These are phyloP conservation scores for Anacardium occidentale DNA, from an alignment of 345 rosid genomes.

Conservation along the genomic window DNA sequence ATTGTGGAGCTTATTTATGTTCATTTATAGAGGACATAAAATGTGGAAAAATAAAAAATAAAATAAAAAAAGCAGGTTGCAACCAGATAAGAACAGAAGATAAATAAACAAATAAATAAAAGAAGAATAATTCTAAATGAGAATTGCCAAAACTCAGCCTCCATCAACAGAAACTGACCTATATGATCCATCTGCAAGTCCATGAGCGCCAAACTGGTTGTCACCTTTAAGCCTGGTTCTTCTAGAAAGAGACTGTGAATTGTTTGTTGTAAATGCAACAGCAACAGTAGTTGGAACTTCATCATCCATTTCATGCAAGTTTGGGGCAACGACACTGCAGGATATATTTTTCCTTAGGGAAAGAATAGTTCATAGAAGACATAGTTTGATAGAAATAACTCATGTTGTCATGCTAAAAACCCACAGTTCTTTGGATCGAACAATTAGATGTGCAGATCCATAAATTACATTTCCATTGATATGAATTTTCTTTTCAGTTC, in stretches of 20 bases:
- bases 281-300: slow-evolving; percentile 85
- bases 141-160: slow-evolving; percentile 46
- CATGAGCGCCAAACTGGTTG: slow-evolving; percentile 55
- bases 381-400: slow-evolving; percentile 10
- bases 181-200: slow-evolving; percentile 67
- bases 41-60: neutral
- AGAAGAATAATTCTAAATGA: neutral
- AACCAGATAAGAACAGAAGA: neutral
- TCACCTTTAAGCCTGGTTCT: slow-evolving; percentile 92
- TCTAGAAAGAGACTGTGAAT: slow-evolving; percentile 83
- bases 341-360: slow-evolving; percentile 37
- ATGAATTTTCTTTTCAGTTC: neutral
- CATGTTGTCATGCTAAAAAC: neutral
- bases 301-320: slow-evolving; percentile 80
- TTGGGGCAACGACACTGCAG: slow-evolving; percentile 77
- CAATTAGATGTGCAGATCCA: neutral
- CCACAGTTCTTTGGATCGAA: neutral
- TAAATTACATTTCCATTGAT: neutral
- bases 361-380: slow-evolving; percentile 13
- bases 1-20: too few species aligned
- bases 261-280: slow-evolving; percentile 58
- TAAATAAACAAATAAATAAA: neutral
- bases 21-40: neutral
- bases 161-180: slow-evolving; percentile 67
- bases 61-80: neutral